Evolutionary conservation across 1,284 basidiomycete species (phyloP).

Genomic region (Naganishia sp.): DNA sequence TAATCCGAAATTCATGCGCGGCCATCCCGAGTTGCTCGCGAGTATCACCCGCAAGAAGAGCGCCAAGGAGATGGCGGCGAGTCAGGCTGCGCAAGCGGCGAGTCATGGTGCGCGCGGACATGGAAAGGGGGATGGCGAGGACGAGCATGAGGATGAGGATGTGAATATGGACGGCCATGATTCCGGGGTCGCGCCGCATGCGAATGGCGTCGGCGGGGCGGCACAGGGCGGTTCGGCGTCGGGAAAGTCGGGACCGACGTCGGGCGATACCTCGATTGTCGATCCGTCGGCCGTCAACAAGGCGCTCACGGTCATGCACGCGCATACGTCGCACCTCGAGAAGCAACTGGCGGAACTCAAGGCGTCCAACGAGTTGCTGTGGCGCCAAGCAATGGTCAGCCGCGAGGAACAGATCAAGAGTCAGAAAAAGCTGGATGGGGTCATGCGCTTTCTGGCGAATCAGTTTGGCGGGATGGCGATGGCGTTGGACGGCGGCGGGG

Average conservation of each 20-base stretch:
- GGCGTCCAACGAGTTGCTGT: slow-evolving; percentile 81
- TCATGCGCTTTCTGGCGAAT: slow-evolving; percentile 88
- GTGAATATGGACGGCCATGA: slow-evolving; percentile 26
- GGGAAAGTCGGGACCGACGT: not conserved
- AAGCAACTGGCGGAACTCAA: slow-evolving; percentile 86
- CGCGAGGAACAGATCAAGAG: slow-evolving; percentile 82
- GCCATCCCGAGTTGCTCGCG: slow-evolving; percentile 85
- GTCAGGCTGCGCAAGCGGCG: slow-evolving; percentile 33
- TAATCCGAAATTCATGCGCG: slow-evolving; percentile 84
- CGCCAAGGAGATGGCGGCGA: slow-evolving; percentile 41
- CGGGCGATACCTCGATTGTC: slow-evolving; percentile 56
- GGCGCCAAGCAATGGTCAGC: slow-evolving; percentile 85
- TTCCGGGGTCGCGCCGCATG: not conserved
- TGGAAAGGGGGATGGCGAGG: slow-evolving; percentile 38
- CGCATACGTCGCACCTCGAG: slow-evolving; percentile 78
- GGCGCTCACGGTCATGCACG: slow-evolving; percentile 84
- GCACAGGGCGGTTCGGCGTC: not conserved
- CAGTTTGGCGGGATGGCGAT: slow-evolving; percentile 70
- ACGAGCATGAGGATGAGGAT: slow-evolving; percentile 35
- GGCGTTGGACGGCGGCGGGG: slow-evolving; percentile 43
- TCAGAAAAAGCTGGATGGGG: slow-evolving; percentile 95
- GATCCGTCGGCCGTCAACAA: slow-evolving; percentile 75
- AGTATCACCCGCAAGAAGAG: slow-evolving; percentile 78
- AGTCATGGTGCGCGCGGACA: slow-evolving; percentile 32
- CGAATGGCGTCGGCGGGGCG: not conserved